Evolutionary conservation across 352 stramenopile genomes (phyloP), one percentile per base, ranked within the genome.

Genomic region (Phytopythium vexans): DNA sequence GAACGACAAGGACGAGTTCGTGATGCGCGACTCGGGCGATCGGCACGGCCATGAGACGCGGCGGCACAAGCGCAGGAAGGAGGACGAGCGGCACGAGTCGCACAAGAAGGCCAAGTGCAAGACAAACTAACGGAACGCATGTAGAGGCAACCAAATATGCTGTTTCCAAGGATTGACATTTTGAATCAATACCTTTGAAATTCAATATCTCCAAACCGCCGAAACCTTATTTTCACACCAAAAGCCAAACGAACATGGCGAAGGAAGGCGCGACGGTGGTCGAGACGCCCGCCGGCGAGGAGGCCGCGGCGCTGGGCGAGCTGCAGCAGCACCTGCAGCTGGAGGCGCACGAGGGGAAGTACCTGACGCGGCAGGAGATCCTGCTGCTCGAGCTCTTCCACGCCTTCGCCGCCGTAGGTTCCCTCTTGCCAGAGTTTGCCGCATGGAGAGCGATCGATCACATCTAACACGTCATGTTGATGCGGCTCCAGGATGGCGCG

Each of bases 1-100:
- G 21, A 98, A 98, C 62, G 54, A 71, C 38, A 65, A 77, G 7
- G 93, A 98, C 77, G 58, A 82, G 16, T 98, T 93, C 62, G 68
- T 86, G 14, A 98, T 98, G 78, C 81, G 41, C 16, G 54, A 65
- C 11, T 10, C 39, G 15, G 44, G 31, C 31, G 40, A 50, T n/a
- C 21, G 21, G 1, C 21, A 2, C 21, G 21, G 21, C 21, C 21
- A 27, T 27, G 21, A 27, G 21, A 27, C 21, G 21, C 21, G 21
- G 21, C 21, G 21, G 21, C 35, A 52, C 46, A 52, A 52, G 46
- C 46, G 46, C 46, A 52, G 35, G 35, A 36, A 33, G 15, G 46
- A 39, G n/a, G 34, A 45, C 8, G 32, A 16, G n/a, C 44, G 53
- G 2, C 31, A 46, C 14, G 46, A 46, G 3, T 5, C 14, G 34